Conservation (phyloP, 1,139 yeast species). For the Protomyces arabidopsidicola region DNA sequence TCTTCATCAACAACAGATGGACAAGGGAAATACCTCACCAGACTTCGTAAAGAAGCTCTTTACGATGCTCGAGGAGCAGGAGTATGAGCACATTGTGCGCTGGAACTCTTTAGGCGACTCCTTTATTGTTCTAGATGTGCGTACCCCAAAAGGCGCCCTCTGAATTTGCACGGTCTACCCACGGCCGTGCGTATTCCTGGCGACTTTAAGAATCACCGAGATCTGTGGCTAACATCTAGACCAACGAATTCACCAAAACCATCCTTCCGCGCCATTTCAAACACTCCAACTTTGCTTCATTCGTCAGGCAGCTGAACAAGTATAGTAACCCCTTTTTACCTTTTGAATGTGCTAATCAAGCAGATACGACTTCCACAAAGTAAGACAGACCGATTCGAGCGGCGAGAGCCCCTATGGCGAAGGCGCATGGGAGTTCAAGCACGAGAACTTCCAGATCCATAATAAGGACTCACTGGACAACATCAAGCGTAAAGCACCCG, state of each 20-base stretch:
- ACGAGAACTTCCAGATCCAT: slow-evolving; percentile 75
- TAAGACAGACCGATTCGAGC: slow-evolving; percentile 48
- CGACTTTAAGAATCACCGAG: neutral
- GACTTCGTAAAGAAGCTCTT: slow-evolving; percentile 25
- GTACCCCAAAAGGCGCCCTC: slow-evolving; percentile 15
- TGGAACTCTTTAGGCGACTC: slow-evolving; percentile 84
- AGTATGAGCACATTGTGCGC: slow-evolving; percentile 64
- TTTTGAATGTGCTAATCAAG: neutral
- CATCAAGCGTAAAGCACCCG: slow-evolving; percentile 48
- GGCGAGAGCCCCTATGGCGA: slow-evolving; percentile 57
- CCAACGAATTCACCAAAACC: slow-evolving; percentile 79
- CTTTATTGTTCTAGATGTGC: slow-evolving; percentile 71
- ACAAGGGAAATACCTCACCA: neutral
- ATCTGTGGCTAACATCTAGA: slow-evolving; percentile 52
- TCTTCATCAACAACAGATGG: neutral
- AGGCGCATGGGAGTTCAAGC: slow-evolving; percentile 91
- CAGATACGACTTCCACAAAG: slow-evolving; percentile 86
- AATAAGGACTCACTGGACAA: slow-evolving; percentile 68
- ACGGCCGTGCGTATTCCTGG: too few species aligned
- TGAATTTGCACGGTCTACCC: too few species aligned
- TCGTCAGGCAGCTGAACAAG: slow-evolving; percentile 92
- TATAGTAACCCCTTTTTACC: neutral
- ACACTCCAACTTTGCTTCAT: slow-evolving; percentile 89
- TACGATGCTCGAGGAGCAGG: slow-evolving; percentile 78
- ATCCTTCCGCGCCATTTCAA: slow-evolving; percentile 88